Percentiles rank a stretch among this genome's conserved stretches.
phyloP scores from a whole-genome alignment of 441 rosid genomes.

The Omphalea diandra region DNA sequence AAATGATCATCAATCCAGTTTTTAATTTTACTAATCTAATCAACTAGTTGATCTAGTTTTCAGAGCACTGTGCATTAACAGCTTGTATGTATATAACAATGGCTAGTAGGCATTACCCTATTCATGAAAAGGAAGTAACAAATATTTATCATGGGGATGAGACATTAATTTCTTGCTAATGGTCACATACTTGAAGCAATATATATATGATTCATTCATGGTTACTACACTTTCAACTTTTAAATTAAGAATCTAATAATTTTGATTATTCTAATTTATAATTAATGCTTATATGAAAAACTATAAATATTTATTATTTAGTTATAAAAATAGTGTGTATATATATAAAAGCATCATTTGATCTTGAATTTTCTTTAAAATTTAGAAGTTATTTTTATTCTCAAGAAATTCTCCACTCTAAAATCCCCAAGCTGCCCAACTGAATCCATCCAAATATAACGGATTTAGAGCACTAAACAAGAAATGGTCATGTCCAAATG shows the following conservation, averaged over 20 bases:
- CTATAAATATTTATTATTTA: no score
- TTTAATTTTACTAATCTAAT: no score
- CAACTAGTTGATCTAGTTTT: no score
- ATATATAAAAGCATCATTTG: no score
- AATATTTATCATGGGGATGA: not conserved
- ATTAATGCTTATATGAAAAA: no score
- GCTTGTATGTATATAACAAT: not conserved
- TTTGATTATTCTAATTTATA: no score
- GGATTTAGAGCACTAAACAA: conserved; percentile 24
- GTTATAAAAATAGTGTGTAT: no score
- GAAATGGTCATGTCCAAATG: conserved; percentile 27
- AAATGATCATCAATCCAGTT: no score
- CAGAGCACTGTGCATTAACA: no score
- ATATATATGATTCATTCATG: not conserved
- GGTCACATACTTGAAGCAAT: not conserved
- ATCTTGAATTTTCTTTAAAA: no score
- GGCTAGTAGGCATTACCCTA: not conserved
- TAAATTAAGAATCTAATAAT: not conserved
- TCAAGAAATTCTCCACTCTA: not conserved
- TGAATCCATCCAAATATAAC: conserved; percentile 28
- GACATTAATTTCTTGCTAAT: not conserved
- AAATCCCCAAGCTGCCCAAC: conserved; percentile 1
- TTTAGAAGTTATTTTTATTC: not conserved
- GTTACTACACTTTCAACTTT: not conserved
- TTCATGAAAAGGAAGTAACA: not conserved